Evolutionary conservation across 495 filamentous ascomycete species (phyloP), one percentile per base, ranked within the genome.

Genomic region (Talaromyces ruber): DNA sequence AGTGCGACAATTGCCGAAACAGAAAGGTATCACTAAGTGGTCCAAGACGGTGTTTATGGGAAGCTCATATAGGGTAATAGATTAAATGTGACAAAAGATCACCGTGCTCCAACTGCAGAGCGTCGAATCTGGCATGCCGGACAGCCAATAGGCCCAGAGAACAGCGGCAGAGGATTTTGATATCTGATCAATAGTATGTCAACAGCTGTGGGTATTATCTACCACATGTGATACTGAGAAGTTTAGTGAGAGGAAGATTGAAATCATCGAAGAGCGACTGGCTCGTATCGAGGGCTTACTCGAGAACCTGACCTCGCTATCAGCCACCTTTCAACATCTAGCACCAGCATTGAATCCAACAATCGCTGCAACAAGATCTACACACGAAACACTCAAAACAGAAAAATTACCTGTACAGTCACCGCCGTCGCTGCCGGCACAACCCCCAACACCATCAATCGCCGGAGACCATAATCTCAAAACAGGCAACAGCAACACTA

Each of bases 171-270:
- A 75, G 86, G 30, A 83, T 89, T 7, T 70, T 88, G 50, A 88
- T 89, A 61, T 88, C 86, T 3, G 82, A 82, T 64, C 83, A 88
- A 76, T 89, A 89, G 86, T 88, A 77, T 43, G 77, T 69, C 6
- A 12, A n/a, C 25, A 6, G 8, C n/a, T 45, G 6, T 45, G 6
- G 1, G 8, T 55, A 6, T 55, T 26, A 25, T 26, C 24, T 55
- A 26, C n/a, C 4, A n/a, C 8, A 4, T 14, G 14, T 28, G 16
- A 16, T 22, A 54, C 51, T 54, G 22, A 54, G 1, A 25, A 22
- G n/a, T 64, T 14, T 58, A 89, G 86, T 69, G 86, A 89, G 70
- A 79, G 76, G 63, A 89, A 89, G 70, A 87, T 89, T 53, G 86
- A 88, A 65, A 69, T 79, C 29, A 87, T 89, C 57, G 85, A 86